Evolutionary conservation across 148 eudicot species (phyloP).

Genomic region (Rhododendron williamsianum): DNA sequence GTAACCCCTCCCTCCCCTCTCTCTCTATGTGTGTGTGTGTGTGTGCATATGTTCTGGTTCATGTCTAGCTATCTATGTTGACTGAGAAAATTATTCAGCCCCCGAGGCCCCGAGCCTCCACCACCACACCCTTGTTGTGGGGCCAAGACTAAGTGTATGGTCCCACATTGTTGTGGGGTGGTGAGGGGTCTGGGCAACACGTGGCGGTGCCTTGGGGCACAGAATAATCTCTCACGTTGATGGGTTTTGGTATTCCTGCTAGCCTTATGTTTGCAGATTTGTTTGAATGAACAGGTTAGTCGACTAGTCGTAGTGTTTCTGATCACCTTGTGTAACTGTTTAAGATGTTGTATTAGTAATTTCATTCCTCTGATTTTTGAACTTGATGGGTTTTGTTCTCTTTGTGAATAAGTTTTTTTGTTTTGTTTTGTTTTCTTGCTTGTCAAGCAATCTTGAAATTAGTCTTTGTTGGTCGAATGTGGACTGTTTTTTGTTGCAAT

Average conservation of each 20-base stretch:
- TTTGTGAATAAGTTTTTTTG: neutral
- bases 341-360: neutral
- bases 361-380: neutral
- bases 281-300: neutral
- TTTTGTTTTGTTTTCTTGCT: conserved; percentile 1
- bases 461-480: neutral
- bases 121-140: too few relatives aligned
- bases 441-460: conserved; percentile 9
- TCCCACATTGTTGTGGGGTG: neutral
- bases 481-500: neutral
- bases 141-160: neutral
- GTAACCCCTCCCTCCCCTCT: neutral
- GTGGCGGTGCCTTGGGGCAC: neutral
- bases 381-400: neutral
- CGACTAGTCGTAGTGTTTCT: neutral
- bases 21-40: neutral
- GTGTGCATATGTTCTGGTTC: neutral
- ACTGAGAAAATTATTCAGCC: too few relatives aligned
- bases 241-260: neutral
- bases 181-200: neutral
- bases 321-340: neutral
- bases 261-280: neutral
- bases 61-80: neutral
- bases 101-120: too few relatives aligned
- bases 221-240: neutral